Base-by-base conservation (phyloP, 2,329 filamentous ascomycete species). In the Scedosporium dehoogii region DNA sequence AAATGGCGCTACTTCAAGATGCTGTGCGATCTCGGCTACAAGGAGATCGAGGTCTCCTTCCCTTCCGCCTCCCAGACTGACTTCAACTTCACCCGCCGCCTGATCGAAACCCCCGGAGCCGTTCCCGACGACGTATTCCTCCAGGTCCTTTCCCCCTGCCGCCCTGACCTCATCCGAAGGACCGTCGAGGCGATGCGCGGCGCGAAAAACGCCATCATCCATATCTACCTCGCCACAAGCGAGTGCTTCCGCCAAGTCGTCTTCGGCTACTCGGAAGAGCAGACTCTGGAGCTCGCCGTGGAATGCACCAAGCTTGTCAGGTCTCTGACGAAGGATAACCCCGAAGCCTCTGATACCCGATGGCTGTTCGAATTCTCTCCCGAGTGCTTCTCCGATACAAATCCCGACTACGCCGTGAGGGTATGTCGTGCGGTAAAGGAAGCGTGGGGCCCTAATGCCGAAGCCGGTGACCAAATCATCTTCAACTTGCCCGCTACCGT, bases 401-500 rank as follows among this genome's bases (percentile, higher is more conserved):
- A 87, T 63, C 87, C 91, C 12, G 92, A 96, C 48, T 97, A 89
- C 70, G 90, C 85, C 16, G 77, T 97, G 41, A 77, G 87, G 72
- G 83, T 97, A 51, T 97, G 94, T 74, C 87, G 96, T 72, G 93
- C 93, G 41, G 93, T 97, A 70, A 97, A 96, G 82, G 88, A 81
- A 5, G 94, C 92, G 0, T 99, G 94, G 94, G 92, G 82, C 65
- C 93, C 94, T 0, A 58, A 55, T 16, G 85, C 80, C 91, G 73
- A 87, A 86, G 68, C 90, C 88, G 58, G 33, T 6, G 33, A 38
- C 33, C 33, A 38, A 4, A 91, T 99, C 74, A 96, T 99, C 72
- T 94, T 99, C 82, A 97, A 97, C 78, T 82, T 99, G 60, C 93
- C 94, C 0, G 93, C 94, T 1, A 99, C 94, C 0, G 93, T 97